Evolutionary conservation across 2,329 filamentous ascomycete genomes (phyloP), one percentile per base, ranked within the genome.

Genomic region (Cordyceps farinosa): DNA sequence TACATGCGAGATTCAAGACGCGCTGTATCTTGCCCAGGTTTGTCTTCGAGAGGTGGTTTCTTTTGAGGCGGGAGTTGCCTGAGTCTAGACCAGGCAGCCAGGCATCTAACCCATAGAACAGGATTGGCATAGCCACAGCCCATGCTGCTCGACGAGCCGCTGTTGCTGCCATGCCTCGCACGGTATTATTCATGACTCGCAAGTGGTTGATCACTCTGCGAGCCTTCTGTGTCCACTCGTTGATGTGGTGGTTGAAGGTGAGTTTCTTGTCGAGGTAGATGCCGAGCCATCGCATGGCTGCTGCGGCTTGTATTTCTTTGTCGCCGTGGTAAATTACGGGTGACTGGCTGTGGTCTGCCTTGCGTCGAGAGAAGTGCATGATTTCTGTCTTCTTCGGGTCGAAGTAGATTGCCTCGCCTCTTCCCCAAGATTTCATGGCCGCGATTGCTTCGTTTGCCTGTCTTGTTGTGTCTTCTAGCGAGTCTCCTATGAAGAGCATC

Each of bases 201-300:
- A 34, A 34, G 32, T 34, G 32, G 32, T 34, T 34, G 32, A 34
- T 34, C 32, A 34, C 55, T 15, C 27, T 38, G 29, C 29, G 29
- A 36, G 29, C 55, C 30, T 58, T 58, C 17, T 58, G 29, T 10
- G 42, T 36, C 55, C 55, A 58, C 30, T 58, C 22, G 3, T 42
- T 38, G 4, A 58, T 47, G 13, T 58, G 42, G 55, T 58, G 13
- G 40, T 58, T 47, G 22, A 58, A 58, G 55, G 55, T 58, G 42
- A 58, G 55, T 48, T 48, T 58, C 55, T 58, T 58, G 32, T 58
- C 55, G n/a, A 58, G 42, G 30, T 15, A 58, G 29, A 48, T 58
- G 15, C 38, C 29, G 13, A 58, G 55, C 55, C 42, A 58, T 27
- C 42, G 29, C 42, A 58, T 47, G n/a, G 42, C 34, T 47, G 5